Conservation (phyloP, 2,329 filamentous ascomycete genomes). For the Blastomyces gilchristii region DNA sequence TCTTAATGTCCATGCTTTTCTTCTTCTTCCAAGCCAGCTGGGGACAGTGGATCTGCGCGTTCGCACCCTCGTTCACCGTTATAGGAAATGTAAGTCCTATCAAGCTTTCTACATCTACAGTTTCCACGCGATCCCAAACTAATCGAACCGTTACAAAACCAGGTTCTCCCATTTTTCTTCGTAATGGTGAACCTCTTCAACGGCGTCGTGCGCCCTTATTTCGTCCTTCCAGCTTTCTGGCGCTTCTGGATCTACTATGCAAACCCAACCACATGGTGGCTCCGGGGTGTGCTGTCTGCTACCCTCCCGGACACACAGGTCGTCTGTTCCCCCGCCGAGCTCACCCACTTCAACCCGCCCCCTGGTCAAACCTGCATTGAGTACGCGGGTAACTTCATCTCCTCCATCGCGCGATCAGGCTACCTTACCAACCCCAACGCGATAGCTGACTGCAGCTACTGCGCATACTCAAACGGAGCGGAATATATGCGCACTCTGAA, state of each 20-base stretch:
- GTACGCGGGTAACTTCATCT: slow-evolving; percentile 54
- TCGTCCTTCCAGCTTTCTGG: slow-evolving; percentile 58
- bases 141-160: slow-evolving; percentile 5
- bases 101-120: background rate
- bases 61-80: slow-evolving; percentile 67
- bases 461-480: slow-evolving; percentile 3
- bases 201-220: slow-evolving; percentile 62
- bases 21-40: slow-evolving; percentile 64
- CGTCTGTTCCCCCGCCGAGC: slow-evolving; percentile 46
- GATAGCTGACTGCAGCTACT: slow-evolving; percentile 39
- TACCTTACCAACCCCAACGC: slow-evolving; percentile 52
- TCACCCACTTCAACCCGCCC: slow-evolving; percentile 56
- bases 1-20: slow-evolving; percentile 68
- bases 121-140: slow-evolving; percentile 2
- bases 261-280: slow-evolving; percentile 62
- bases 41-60: slow-evolving; percentile 79
- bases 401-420: slow-evolving; percentile 40
- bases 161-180: slow-evolving; percentile 67
- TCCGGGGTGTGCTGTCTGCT: slow-evolving; percentile 57
- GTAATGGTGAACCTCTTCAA: slow-evolving; percentile 68
- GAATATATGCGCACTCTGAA: slow-evolving; percentile 10
- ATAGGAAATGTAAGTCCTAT: slow-evolving; percentile 49
- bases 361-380: slow-evolving; percentile 51
- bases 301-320: slow-evolving; percentile 47
- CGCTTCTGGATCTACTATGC: slow-evolving; percentile 58